Evolutionary conservation across 345 rosid species (phyloP).

Genomic region (Psidium friedrichsthalianum): DNA sequence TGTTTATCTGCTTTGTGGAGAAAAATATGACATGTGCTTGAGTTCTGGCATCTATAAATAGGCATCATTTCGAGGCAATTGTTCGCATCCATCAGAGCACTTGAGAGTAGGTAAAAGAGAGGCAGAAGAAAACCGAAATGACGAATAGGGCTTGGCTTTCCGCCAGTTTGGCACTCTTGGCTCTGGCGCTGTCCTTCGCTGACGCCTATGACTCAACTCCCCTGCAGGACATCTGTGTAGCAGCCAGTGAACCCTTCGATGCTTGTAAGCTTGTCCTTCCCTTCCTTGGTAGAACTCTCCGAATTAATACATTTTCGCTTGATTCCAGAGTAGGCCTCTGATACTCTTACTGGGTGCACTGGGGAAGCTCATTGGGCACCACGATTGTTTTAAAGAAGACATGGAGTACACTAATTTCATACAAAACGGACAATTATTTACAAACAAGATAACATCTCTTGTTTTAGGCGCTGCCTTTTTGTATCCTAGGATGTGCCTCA

Average conservation of each 20-base stretch:
- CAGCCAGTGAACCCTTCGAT: background rate
- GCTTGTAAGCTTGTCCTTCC: background rate
- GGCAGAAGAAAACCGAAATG: background rate
- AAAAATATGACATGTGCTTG: background rate
- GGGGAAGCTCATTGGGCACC: background rate
- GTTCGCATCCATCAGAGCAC: background rate
- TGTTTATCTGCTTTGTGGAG: background rate
- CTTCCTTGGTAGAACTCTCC: background rate
- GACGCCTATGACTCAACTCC: slow-evolving; percentile 14
- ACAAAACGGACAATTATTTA: background rate
- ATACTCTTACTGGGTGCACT: background rate
- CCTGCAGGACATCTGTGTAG: slow-evolving; percentile 24
- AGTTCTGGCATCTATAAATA: background rate
- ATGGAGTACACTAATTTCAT: background rate
- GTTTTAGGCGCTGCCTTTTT: background rate
- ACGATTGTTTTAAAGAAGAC: background rate
- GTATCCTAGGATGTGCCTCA: background rate
- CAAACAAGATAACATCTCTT: background rate
- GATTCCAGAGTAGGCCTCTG: background rate
- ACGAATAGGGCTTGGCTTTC: background rate
- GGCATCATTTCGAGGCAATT: background rate
- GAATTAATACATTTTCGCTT: background rate
- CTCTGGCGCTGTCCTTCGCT: slow-evolving; percentile 2
- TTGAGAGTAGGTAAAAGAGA: background rate
- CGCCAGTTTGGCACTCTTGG: slow-evolving; percentile 1